Evolutionary conservation across 2,329 filamentous ascomycete genomes (phyloP), one percentile per base, ranked within the genome.

Genomic region (Thelonectria rubi): DNA sequence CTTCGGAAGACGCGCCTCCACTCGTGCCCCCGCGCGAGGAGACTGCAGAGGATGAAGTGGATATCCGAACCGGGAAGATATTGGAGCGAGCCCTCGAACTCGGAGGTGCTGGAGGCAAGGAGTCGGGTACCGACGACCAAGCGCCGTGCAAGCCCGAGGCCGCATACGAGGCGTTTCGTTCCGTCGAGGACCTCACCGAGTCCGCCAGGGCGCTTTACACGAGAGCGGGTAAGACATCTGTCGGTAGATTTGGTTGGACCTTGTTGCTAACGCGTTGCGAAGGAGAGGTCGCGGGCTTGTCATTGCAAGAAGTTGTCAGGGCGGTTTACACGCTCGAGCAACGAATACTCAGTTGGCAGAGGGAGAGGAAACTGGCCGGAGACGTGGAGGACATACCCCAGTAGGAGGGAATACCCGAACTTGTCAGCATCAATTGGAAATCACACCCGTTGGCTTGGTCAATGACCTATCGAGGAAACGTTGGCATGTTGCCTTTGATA

Each of bases 281-380:
- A 75, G 77, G 72, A 30, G 68, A 72, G 9, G 62, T 69, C n/a
- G 68, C 74, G 9, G 78, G 77, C 5, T 58, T 78, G 9, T 71
- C 77, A 4, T 64, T 78, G 5, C 70, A 75, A 6, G 73, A 74
- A 32, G 65, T 75, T 15, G 70, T 77, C 3, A 69, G 73, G 24
- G 76, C 77, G 24, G 74, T 80, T 8, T 78, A 79, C 62, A 78
- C 75, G 72, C 62, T 79, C 32, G 78, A 80, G 55, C 72, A 72
- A 17, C 69, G 69, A 10, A 72, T 80, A n/a, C 58, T 74, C 1
- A 55, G 59, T 18, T 79, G 76, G 77, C 77, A 79, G 50, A 69
- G 42, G n/a, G 37, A 60, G 21, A 50, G 26, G 15, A 62, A 43
- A 10, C 43, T 15, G 12, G 42, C 37, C 32, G 53, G 37, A 39